Evolutionary conservation across 371 early-diverging fungal genomes (phyloP).

Genomic region (Mortierella sp.): DNA sequence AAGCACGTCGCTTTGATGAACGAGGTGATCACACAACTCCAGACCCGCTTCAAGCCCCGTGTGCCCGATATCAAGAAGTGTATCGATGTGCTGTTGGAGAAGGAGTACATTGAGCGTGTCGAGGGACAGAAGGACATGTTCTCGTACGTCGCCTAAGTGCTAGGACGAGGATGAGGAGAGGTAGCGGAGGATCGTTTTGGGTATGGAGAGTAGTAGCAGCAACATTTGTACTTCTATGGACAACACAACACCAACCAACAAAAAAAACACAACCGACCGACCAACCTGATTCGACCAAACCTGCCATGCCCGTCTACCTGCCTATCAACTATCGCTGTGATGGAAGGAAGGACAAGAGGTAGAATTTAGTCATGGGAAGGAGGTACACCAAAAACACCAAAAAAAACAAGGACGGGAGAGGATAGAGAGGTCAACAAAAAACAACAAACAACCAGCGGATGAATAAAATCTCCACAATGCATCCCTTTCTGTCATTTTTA

Average conservation of each 20-base stretch:
- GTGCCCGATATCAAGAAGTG: constrained; percentile 95
- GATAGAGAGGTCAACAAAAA: too few relatives aligned
- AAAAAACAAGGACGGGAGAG: not conserved
- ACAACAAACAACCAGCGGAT: too few relatives aligned
- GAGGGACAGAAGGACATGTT: constrained; percentile 90
- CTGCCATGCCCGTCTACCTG: not conserved
- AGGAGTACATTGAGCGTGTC: constrained; percentile 94
- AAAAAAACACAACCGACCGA: constrained; percentile 1
- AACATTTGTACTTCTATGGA: constrained; percentile 16
- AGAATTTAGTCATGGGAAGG: not conserved
- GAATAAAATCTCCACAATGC: too few relatives aligned
- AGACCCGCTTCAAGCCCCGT: constrained; percentile 93
- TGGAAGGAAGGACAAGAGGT: not conserved
- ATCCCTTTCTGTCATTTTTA: too few relatives aligned
- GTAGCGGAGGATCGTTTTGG: not conserved
- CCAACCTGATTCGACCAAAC: not conserved
- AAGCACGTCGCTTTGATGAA: constrained; percentile 89
- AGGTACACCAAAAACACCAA: not conserved
- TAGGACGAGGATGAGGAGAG: not conserved
- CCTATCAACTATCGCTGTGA: not conserved
- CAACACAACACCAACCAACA: not conserved
- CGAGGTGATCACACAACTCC: constrained; percentile 91
- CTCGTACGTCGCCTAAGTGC: constrained; percentile 84
- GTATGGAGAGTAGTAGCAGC: not conserved
- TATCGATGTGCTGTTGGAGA: constrained; percentile 95